Percentiles rank a stretch among this genome's conserved stretches.
phyloP scores from a whole-genome alignment of 2,329 filamentous ascomycete genomes.

The Talaromyces sp. region DNA sequence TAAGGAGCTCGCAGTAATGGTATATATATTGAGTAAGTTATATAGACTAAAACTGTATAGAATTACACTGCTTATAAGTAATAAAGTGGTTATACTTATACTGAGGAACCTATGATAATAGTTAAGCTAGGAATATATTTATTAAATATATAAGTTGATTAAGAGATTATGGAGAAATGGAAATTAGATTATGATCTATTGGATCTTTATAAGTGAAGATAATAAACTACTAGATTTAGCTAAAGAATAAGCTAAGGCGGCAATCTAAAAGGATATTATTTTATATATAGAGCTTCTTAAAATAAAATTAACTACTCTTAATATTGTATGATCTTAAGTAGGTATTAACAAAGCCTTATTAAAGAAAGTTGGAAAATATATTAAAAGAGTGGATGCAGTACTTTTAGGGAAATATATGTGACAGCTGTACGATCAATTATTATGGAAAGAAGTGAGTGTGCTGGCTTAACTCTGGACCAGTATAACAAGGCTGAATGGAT shows the following conservation, averaged over 20 bases:
- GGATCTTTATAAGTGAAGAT: conserved; percentile 14
- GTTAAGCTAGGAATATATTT: conserved; percentile 17
- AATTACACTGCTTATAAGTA: conserved; percentile 17
- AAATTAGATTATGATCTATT: conserved; percentile 16
- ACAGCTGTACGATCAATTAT: conserved; percentile 9
- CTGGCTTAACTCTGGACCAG: conserved; percentile 23
- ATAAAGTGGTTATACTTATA: conserved; percentile 19
- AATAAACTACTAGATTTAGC: conserved; percentile 15
- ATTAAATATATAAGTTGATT: conserved; percentile 18
- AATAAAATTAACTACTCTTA: conserved; percentile 23
- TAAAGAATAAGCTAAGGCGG: conserved; percentile 18
- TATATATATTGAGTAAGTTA: conserved; percentile 14
- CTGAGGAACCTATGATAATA: conserved; percentile 17
- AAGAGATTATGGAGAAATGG: conserved; percentile 15
- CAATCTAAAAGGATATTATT: conserved; percentile 15
- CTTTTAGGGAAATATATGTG: conserved; percentile 24
- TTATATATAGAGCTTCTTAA: conserved; percentile 11
- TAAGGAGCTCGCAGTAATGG: conserved; percentile 19
- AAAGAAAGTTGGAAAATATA: conserved; percentile 19
- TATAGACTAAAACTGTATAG: conserved; percentile 14
- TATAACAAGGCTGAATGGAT: conserved; percentile 26
- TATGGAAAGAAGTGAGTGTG: conserved; percentile 24
- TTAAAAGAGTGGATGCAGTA: conserved; percentile 20
- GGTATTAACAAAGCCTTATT: conserved; percentile 13
- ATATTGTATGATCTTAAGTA: conserved; percentile 17